These are phyloP conservation scores for Sclerotinia glacialis DNA, from an alignment of 2,329 filamentous ascomycete species.

Conservation along the genomic window DNA sequence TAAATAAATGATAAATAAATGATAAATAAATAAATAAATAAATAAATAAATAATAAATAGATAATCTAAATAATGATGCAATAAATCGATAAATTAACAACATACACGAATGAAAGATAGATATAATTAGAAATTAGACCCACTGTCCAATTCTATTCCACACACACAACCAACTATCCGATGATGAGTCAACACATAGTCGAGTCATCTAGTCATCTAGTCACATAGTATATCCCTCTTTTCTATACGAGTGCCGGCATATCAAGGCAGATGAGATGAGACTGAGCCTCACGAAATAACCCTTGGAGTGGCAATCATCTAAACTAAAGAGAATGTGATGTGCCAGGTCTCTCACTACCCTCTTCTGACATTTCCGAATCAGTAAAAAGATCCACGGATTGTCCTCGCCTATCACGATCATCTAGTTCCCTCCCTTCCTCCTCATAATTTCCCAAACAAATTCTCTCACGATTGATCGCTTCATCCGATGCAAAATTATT, in stretches of 20 bases:
- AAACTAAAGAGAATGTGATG: constrained; percentile 20
- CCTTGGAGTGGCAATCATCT: background rate
- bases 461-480: background rate
- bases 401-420: constrained; percentile 13
- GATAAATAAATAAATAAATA: too few relatives aligned
- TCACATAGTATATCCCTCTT: background rate
- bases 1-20: too few relatives aligned
- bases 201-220: constrained; percentile 7
- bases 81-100: background rate
- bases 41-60: too few relatives aligned
- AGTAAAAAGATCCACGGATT: constrained; percentile 18
- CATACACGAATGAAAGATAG: background rate
- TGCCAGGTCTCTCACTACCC: constrained; percentile 19
- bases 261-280: background rate
- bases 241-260: background rate
- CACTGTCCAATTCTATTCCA: background rate
- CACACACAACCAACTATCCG: background rate
- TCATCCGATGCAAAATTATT: background rate
- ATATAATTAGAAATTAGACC: constrained; percentile 7
- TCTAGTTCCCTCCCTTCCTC: background rate
- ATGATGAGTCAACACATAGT: background rate
- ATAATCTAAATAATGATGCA: background rate
- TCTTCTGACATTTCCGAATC: constrained; percentile 28
- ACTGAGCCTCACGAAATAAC: background rate
- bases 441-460: background rate